phyloP scores from a whole-genome alignment of 139 green algal species.

The Coelastrella sp. region DNA sequence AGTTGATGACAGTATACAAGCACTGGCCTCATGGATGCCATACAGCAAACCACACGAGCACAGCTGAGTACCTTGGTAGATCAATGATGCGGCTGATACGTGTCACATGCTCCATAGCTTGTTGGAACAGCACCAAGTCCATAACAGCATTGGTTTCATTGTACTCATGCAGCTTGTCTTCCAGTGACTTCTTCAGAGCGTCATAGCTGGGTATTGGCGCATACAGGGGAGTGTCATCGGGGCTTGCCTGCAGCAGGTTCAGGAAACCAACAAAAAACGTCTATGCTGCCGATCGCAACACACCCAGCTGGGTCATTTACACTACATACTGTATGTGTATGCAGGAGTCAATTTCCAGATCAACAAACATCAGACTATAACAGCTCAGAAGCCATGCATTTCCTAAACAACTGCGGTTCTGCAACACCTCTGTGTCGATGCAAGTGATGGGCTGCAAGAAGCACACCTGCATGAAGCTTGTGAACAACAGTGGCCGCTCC shows the following conservation, averaged over 20 bases:
- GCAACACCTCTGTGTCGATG: neutral
- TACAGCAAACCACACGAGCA: neutral
- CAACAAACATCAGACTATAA: neutral
- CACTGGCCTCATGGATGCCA: no score
- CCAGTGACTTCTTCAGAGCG: constrained; percentile 75
- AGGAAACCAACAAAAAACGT: neutral
- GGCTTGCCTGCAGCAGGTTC: constrained; percentile 31
- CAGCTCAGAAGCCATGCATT: neutral
- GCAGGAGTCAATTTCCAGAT: neutral
- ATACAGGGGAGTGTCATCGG: constrained; percentile 73
- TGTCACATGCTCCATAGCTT: constrained; percentile 88
- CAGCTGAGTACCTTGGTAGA: constrained; percentile 58
- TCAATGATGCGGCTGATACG: constrained; percentile 88
- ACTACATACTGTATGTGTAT: neutral
- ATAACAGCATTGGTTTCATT: constrained; percentile 90
- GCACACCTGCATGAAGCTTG: constrained; percentile 59
- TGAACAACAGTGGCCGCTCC: constrained; percentile 77
- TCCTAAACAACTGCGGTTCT: neutral
- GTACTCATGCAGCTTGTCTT: constrained; percentile 89
- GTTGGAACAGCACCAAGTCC: constrained; percentile 90
- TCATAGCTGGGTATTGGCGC: constrained; percentile 53
- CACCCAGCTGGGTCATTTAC: neutral
- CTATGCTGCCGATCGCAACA: neutral
- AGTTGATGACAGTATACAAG: no score
- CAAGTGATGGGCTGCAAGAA: neutral